phyloP scores from a whole-genome alignment of 75 land plant genomes.

The Cunninghamia lanceolata region DNA sequence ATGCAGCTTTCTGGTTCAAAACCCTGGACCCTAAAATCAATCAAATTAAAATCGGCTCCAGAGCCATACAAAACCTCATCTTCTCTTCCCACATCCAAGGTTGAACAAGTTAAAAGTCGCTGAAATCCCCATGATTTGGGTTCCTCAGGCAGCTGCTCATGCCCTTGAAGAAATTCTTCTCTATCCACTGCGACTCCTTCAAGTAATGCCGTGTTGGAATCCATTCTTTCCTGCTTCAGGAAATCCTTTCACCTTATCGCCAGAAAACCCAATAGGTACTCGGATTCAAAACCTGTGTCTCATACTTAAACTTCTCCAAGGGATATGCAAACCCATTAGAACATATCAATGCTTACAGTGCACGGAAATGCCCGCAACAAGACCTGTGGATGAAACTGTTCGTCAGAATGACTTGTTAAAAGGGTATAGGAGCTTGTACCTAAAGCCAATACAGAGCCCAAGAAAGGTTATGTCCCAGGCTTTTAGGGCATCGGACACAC shows the following conservation, averaged over 20 bases:
- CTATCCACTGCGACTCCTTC: not conserved
- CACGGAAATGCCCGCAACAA: not conserved
- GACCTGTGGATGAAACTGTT: not conserved
- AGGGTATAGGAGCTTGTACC: not conserved
- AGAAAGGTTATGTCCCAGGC: not conserved
- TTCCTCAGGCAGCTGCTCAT: not conserved
- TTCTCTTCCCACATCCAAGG: not conserved
- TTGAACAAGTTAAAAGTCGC: not conserved
- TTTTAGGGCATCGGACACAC: not conserved
- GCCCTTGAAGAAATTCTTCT: not conserved
- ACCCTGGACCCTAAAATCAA: not conserved
- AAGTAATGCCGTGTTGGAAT: not conserved
- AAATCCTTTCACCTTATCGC: not conserved
- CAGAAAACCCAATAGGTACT: not conserved
- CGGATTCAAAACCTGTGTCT: not conserved
- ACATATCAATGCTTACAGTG: not conserved
- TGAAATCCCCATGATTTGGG: not conserved
- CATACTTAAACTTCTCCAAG: not conserved
- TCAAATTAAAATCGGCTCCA: not conserved
- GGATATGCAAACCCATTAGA: not conserved
- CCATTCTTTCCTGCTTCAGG: not conserved
- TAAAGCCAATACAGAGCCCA: not conserved
- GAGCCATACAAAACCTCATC: not conserved
- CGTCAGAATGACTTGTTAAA: not conserved
- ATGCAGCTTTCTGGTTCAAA: conserved; percentile 15